Evolutionary conservation across 2,329 filamentous ascomycete genomes (phyloP).

Genomic region (Trichoderma sp.): DNA sequence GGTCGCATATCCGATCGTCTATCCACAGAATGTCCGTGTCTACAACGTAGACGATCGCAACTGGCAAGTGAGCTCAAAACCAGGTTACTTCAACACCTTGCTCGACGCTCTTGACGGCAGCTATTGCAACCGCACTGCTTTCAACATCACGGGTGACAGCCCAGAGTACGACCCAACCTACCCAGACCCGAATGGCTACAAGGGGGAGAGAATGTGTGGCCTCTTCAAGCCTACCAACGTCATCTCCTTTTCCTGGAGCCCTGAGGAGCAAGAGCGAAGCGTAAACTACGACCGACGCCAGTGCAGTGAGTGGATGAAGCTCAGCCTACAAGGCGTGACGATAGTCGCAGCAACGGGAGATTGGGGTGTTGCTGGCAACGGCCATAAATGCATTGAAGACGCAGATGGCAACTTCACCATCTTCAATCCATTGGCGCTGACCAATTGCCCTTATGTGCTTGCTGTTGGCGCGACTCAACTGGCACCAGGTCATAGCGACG

Average conservation of each 20-base stretch:
- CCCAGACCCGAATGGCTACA: constrained; percentile 35
- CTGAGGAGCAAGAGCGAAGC: constrained; percentile 48
- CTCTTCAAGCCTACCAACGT: constrained; percentile 45
- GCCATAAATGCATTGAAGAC: constrained; percentile 35
- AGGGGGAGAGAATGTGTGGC: constrained; percentile 43
- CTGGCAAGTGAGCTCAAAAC: neutral
- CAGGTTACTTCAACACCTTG: constrained; percentile 36
- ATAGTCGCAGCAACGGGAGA: constrained; percentile 41
- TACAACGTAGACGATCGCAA: constrained; percentile 32
- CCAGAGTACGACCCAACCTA: constrained; percentile 8
- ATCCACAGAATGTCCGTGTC: constrained; percentile 45
- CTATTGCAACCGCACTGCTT: constrained; percentile 36
- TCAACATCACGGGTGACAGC: constrained; percentile 32
- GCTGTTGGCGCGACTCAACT: constrained; percentile 49
- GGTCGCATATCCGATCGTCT: constrained; percentile 47
- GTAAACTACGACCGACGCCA: constrained; percentile 48
- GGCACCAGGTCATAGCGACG: constrained; percentile 24
- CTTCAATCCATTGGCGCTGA: constrained; percentile 43
- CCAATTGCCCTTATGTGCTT: constrained; percentile 47
- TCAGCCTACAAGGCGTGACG: constrained; percentile 50
- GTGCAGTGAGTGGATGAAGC: constrained; percentile 54
- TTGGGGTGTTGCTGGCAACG: constrained; percentile 46
- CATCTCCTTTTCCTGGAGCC: constrained; percentile 51
- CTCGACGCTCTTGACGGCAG: constrained; percentile 42
- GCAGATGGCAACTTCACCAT: constrained; percentile 27